phyloP scores from a whole-genome alignment of 192 early-diverging fungal genomes.

The Backusella australiensis region DNA sequence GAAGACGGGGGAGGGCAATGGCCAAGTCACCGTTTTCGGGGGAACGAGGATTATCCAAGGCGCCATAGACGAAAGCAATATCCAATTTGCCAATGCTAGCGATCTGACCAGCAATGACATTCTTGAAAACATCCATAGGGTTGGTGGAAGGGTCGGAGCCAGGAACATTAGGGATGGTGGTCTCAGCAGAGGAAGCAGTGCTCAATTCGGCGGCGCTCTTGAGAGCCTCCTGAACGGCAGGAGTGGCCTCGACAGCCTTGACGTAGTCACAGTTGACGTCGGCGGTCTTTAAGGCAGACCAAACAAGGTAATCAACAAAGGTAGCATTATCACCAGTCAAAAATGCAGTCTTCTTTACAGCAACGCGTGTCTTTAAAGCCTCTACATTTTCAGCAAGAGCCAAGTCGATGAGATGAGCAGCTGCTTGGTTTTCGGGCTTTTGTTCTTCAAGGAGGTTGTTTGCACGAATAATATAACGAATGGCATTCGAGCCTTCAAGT shows the following conservation, averaged over 20 bases:
- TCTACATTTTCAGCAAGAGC: constrained; percentile 1
- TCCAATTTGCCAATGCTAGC: constrained; percentile 52
- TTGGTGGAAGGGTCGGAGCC: constrained; percentile 48
- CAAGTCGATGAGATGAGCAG: constrained; percentile 14
- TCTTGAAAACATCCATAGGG: constrained; percentile 63
- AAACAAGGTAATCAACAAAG: constrained; percentile 18
- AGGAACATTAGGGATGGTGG: constrained; percentile 13
- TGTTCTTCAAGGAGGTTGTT: constrained; percentile 19
- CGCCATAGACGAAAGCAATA: constrained; percentile 44
- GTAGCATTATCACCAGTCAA: constrained; percentile 9
- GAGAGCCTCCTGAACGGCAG: constrained; percentile 9
- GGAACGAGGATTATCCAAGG: constrained; percentile 60
- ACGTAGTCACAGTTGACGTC: not conserved
- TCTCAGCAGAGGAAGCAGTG: not conserved
- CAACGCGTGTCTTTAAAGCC: not conserved
- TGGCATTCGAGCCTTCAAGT: constrained; percentile 7
- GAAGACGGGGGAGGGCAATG: constrained; percentile 63
- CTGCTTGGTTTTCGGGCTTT: constrained; percentile 9
- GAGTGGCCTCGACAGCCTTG: constrained; percentile 15
- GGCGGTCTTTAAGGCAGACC: constrained; percentile 1
- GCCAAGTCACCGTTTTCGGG: constrained; percentile 69
- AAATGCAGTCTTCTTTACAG: not conserved
- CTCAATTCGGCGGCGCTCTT: not conserved
- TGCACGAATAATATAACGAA: constrained; percentile 17
- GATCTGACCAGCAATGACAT: constrained; percentile 57